phyloP scores from a whole-genome alignment of 2,329 filamentous ascomycete genomes.

The Colletotrichum somersetense region DNA sequence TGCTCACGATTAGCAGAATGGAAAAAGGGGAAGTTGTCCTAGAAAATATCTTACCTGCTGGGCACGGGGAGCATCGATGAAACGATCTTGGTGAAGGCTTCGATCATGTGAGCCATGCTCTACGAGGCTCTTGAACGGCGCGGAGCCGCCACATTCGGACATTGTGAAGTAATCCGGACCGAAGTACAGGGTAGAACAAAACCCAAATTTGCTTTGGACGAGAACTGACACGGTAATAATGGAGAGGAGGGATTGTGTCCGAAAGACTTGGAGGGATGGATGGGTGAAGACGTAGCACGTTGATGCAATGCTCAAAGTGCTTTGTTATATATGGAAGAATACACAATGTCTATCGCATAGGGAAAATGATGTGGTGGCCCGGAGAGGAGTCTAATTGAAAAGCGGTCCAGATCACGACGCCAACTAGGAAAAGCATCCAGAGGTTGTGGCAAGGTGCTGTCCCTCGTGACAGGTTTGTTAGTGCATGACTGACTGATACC shows the following conservation, averaged over 20 bases:
- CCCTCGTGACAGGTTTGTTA: neutral
- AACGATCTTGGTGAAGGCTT: constrained; percentile 57
- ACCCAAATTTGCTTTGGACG: too few relatives aligned
- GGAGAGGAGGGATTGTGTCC: neutral
- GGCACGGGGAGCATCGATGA: constrained; percentile 43
- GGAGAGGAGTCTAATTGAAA: neutral
- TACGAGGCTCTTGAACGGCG: constrained; percentile 58
- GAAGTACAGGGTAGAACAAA: neutral
- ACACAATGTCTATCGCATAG: neutral
- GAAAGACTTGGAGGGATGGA: neutral
- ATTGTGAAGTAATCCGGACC: constrained; percentile 45
- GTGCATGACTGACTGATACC: neutral
- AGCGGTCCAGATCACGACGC: neutral
- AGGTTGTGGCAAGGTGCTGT: neutral
- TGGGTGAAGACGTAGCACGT: too few relatives aligned
- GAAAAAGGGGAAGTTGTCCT: neutral
- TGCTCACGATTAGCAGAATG: neutral
- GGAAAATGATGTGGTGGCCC: neutral
- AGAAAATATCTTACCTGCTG: constrained; percentile 12
- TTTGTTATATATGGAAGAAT: too few relatives aligned
- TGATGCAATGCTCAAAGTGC: too few relatives aligned
- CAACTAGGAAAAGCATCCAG: neutral
- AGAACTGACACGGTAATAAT: neutral
- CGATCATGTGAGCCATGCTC: constrained; percentile 58
- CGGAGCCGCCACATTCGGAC: constrained; percentile 58